These are phyloP conservation scores for Scedosporium boydii DNA, from an alignment of 2,329 filamentous ascomycete genomes.

Conservation along the genomic window DNA sequence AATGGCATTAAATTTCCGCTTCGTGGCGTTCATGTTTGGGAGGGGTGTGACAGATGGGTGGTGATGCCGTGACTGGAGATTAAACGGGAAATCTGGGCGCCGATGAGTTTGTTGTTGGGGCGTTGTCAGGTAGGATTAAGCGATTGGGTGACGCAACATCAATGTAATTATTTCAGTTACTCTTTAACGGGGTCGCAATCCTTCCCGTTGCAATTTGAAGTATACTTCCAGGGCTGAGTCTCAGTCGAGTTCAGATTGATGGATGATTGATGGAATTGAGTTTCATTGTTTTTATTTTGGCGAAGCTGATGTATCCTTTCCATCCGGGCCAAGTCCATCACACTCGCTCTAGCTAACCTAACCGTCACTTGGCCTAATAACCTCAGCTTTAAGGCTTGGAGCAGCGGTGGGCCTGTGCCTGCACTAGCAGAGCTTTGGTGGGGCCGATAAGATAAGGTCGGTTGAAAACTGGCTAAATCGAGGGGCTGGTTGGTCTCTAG, in stretches of 20 bases:
- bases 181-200: neutral
- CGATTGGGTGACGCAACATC: neutral
- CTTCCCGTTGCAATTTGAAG: too few species aligned
- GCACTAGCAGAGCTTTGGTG: neutral
- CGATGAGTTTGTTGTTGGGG: neutral
- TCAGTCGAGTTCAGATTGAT: neutral
- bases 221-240: neutral
- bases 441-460: neutral
- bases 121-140: slow-evolving; percentile 5
- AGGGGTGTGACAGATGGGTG: neutral
- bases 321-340: neutral
- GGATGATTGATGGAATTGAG: neutral
- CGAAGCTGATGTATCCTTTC: neutral
- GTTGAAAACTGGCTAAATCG: neutral
- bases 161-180: neutral
- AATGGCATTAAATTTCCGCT: slow-evolving; percentile 72
- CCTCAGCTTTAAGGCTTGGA: neutral
- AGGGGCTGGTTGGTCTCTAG: neutral
- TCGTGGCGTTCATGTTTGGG: slow-evolving; percentile 60
- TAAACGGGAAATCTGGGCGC: neutral
- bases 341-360: neutral
- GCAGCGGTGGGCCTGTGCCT: neutral
- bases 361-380: neutral
- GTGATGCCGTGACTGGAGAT: neutral
- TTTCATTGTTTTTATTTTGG: neutral